A percentile compares a stretch with the other conserved stretches of the same genome.
phyloP scores from a whole-genome alignment of 2,329 filamentous ascomycete genomes.

The Epichloe coenophiala region DNA sequence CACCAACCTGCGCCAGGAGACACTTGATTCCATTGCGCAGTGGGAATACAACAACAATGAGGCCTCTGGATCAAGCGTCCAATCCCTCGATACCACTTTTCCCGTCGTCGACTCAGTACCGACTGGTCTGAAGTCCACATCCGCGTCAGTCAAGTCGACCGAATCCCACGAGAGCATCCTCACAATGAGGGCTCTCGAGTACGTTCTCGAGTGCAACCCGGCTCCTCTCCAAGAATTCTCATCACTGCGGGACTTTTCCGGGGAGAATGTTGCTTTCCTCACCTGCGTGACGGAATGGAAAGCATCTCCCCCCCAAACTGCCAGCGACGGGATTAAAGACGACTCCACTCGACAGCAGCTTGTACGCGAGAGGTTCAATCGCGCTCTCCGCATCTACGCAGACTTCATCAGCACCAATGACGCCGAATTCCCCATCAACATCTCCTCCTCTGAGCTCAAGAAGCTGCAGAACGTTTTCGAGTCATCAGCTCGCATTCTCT shows the following conservation, averaged over 20 bases:
- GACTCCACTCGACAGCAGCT: constrained; percentile 16
- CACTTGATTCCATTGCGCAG: constrained; percentile 28
- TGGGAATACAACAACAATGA: constrained; percentile 27
- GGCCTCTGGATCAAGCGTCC: constrained; percentile 7
- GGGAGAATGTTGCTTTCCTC: constrained; percentile 58
- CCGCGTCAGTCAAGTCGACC: constrained; percentile 14
- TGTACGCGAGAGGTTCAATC: constrained; percentile 37
- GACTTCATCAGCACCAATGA: constrained; percentile 44
- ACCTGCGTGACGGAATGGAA: constrained; percentile 45
- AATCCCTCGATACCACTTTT: constrained; percentile 9
- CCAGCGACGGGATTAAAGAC: constrained; percentile 10
- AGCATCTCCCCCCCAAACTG: constrained; percentile 15
- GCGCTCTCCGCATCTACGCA: constrained; percentile 47
- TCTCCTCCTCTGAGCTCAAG: constrained; percentile 39
- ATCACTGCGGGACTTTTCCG: constrained; percentile 52
- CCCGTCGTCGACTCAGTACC: constrained; percentile 16
- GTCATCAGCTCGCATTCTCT: constrained; percentile 28
- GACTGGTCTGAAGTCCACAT: constrained; percentile 19
- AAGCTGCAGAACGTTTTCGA: constrained; percentile 44
- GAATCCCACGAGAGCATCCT: constrained; percentile 29
- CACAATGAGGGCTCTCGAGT: constrained; percentile 49
- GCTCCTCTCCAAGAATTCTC: constrained; percentile 50
- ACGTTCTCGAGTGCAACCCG: constrained; percentile 44
- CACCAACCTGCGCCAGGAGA: constrained; percentile 26
- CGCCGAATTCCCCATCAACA: constrained; percentile 52